Evolutionary conservation across 2,329 filamentous ascomycete species (phyloP), one percentile per base, ranked within the genome.

Genomic region (Scedosporium apiospermum): DNA sequence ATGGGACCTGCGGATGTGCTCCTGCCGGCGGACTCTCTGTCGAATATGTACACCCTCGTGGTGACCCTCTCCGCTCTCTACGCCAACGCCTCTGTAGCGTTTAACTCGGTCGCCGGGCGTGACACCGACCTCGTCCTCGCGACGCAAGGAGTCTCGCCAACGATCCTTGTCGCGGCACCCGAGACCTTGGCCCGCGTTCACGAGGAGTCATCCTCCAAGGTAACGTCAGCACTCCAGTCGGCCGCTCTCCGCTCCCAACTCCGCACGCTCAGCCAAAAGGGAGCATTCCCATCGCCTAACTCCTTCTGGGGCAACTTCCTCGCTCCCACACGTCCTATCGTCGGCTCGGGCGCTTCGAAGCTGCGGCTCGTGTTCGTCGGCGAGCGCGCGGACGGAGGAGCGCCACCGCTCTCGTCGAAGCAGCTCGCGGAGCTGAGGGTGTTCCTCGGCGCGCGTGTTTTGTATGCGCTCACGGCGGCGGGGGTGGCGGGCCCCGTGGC

Each of bases 401-500:
- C 82, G 1, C 85, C 87, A 1, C 81, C 83, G 1, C 77, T 98
- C 12, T 88, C 83, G 49, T 86, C 88, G 3, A 75, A 82, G 23
- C 84, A 87, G 60, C 80, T 98, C 49, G 91, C 89, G 0, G 91
- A 97, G 70, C 76, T 98, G 63, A 86, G 93, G 57, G 82, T 96
- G 61, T 90, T 92, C 73, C 90, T 89, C 1, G 85, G 88, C 30
- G 88, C 91, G 1, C 85, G 91, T 60, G 80, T 97, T 63, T 81
- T 96, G 60, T 96, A 98, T 73, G 93, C 92, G 3, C 80, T 99
- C 62, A 89, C 91, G 18, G 87, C 89, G 0, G 80, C 91, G 26
- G 84, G 85, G 65, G 90, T 98, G n/a, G 93, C 93, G 2, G 95
- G 95, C 44, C 88, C 93, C 0, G 84, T 96, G n/a, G 80, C 88